phyloP scores from a whole-genome alignment of 768 basidiomycete genomes.

The Clathrus columnatus region DNA sequence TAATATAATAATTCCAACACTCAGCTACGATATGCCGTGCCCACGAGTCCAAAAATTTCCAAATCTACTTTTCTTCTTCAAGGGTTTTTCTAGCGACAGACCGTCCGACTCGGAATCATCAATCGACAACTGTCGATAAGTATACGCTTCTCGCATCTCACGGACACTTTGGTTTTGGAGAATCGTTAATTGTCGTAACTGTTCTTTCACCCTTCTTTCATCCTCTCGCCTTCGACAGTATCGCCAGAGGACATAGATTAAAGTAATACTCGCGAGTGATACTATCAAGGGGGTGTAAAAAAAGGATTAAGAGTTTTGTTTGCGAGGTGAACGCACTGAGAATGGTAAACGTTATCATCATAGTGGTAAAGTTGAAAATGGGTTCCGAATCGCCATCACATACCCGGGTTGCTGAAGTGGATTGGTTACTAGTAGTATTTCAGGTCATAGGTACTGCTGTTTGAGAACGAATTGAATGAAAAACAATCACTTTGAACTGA shows the following conservation, averaged over 20 bases:
- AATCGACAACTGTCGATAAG: too few relatives aligned
- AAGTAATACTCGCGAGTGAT: background rate
- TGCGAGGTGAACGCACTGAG: background rate
- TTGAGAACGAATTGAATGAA: too few relatives aligned
- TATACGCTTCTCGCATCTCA: background rate
- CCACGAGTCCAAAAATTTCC: too few relatives aligned
- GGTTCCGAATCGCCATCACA: too few relatives aligned
- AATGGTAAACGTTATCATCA: background rate
- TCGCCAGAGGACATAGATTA: background rate
- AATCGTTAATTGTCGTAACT: background rate
- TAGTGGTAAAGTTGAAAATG: background rate
- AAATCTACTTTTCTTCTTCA: too few relatives aligned
- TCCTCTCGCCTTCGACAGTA: background rate
- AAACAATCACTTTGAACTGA: too few relatives aligned
- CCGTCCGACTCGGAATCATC: too few relatives aligned
- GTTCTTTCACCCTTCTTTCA: background rate
- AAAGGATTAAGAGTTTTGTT: background rate
- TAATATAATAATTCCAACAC: too few relatives aligned
- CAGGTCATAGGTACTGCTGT: too few relatives aligned
- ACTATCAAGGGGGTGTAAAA: background rate
- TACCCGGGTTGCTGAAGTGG: background rate
- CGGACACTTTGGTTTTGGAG: background rate
- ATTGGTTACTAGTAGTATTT: too few relatives aligned
- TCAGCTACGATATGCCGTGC: too few relatives aligned
- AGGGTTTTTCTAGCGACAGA: too few relatives aligned